Evolutionary conservation across 805 yeast genomes (phyloP).

Genomic region (Jamesozyma rosinii): DNA sequence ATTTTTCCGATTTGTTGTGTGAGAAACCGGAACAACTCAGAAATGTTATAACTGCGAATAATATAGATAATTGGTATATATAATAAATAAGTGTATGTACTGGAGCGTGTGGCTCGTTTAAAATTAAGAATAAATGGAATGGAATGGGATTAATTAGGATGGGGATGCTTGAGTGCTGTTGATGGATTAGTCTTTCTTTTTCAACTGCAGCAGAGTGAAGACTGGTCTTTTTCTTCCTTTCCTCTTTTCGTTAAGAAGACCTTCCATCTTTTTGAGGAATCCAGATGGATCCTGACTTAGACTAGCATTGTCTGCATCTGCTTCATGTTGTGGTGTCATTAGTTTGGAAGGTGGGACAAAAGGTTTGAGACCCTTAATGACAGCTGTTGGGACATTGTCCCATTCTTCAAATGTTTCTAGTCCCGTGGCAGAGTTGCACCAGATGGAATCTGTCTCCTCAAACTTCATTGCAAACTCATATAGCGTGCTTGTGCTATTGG

Average conservation of each 20-base stretch:
- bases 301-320: neutral
- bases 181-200: conserved; percentile 8
- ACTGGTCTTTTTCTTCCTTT: conserved; percentile 28
- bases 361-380: conserved; percentile 27
- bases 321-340: neutral
- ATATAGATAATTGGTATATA: too few relatives aligned
- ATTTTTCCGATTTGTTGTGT: too few relatives aligned
- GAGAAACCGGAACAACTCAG: too few relatives aligned
- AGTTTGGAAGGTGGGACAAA: conserved; percentile 25
- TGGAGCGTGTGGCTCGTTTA: too few relatives aligned
- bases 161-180: too few relatives aligned
- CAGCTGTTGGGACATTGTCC: conserved; percentile 29
- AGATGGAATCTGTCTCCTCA: conserved; percentile 16
- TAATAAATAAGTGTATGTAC: too few relatives aligned
- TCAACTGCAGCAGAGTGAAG: conserved; percentile 17
- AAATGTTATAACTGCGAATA: too few relatives aligned
- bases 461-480: conserved; percentile 26
- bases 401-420: conserved; percentile 29
- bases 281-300: conserved; percentile 4
- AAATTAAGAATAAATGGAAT: too few relatives aligned
- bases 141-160: too few relatives aligned
- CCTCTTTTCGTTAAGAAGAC: conserved; percentile 2
- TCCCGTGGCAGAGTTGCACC: conserved; percentile 33
- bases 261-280: conserved; percentile 3
- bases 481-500: conserved; percentile 13